These are phyloP conservation scores for Candida boleticola DNA, from an alignment of 805 yeast species.

Conservation along the genomic window DNA sequence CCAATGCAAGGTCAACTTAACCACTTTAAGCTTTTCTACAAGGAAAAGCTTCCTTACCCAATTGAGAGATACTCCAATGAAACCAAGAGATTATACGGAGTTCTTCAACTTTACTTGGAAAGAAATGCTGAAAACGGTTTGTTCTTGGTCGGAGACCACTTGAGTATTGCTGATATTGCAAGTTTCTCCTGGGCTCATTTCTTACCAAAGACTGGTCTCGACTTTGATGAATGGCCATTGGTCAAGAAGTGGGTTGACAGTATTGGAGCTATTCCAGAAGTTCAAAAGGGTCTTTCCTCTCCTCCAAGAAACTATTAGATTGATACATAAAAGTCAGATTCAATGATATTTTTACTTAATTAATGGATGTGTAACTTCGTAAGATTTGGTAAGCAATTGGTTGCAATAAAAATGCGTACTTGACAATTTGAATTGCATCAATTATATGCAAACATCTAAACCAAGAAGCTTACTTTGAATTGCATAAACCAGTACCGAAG, in stretches of 20 bases:
- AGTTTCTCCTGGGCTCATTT: constrained; percentile 44
- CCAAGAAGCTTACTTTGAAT: too few species aligned
- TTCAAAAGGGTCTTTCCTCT: constrained; percentile 23
- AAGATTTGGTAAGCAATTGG: too few species aligned
- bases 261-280: constrained; percentile 30
- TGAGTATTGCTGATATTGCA: constrained; percentile 59
- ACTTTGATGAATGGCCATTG: constrained; percentile 37
- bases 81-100: constrained; percentile 52
- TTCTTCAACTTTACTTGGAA: constrained; percentile 49
- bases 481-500: too few species aligned
- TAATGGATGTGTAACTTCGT: too few species aligned
- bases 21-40: constrained; percentile 45
- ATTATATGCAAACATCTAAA: too few species aligned
- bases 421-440: too few species aligned
- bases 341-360: too few species aligned
- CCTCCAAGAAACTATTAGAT: too few species aligned
- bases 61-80: constrained; percentile 49
- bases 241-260: constrained; percentile 40
- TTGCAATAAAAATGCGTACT: too few species aligned
- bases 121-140: constrained; percentile 42
- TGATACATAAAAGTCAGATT: too few species aligned
- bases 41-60: constrained; percentile 54
- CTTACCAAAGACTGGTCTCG: constrained; percentile 21
- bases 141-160: constrained; percentile 58
- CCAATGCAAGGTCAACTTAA: constrained; percentile 64